phyloP scores from a whole-genome alignment of 2,329 filamentous ascomycete genomes.

The Proliferodiscus dingleyae region DNA sequence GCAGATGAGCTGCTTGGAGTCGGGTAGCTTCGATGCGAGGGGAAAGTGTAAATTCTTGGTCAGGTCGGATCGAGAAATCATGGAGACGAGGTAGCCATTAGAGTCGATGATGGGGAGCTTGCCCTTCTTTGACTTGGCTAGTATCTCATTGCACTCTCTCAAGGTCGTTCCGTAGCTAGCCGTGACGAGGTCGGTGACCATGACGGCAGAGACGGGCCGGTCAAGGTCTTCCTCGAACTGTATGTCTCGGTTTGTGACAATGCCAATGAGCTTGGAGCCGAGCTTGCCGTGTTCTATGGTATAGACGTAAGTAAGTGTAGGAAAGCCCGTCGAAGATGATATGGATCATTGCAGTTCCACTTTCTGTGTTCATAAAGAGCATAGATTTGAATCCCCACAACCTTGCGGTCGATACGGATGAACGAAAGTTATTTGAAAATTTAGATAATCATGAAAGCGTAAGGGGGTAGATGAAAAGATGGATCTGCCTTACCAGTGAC shows the following conservation, averaged over 20 bases:
- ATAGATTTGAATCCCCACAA: conserved; percentile 72
- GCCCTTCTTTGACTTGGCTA: conserved; percentile 96
- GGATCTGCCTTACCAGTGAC: conserved; percentile 82
- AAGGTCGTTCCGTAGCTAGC: conserved; percentile 79
- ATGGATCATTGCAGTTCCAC: conserved; percentile 8
- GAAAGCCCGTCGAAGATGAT: not conserved
- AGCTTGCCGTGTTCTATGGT: conserved; percentile 79
- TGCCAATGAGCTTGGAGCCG: conserved; percentile 92
- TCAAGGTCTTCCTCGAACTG: conserved; percentile 81
- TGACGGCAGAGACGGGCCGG: conserved; percentile 78
- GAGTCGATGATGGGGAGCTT: conserved; percentile 91
- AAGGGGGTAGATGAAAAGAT: conserved; percentile 14
- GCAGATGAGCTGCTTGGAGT: conserved; percentile 96
- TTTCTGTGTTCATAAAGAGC: conserved; percentile 40
- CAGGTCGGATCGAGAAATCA: conserved; percentile 90
- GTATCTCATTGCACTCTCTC: conserved; percentile 83
- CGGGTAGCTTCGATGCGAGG: conserved; percentile 88
- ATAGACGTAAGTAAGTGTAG: conserved; percentile 34
- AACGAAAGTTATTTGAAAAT: conserved; percentile 99
- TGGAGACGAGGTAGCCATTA: conserved; percentile 79
- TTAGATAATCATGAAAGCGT: conserved; percentile 72
- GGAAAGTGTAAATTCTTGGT: conserved; percentile 99
- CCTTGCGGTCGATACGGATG: conserved; percentile 90
- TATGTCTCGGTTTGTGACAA: conserved; percentile 95
- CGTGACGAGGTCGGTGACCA: conserved; percentile 93